Evolutionary conservation across 345 rosid species (phyloP), one percentile per base, ranked within the genome.

Genomic region (Moricandia arvensis): DNA sequence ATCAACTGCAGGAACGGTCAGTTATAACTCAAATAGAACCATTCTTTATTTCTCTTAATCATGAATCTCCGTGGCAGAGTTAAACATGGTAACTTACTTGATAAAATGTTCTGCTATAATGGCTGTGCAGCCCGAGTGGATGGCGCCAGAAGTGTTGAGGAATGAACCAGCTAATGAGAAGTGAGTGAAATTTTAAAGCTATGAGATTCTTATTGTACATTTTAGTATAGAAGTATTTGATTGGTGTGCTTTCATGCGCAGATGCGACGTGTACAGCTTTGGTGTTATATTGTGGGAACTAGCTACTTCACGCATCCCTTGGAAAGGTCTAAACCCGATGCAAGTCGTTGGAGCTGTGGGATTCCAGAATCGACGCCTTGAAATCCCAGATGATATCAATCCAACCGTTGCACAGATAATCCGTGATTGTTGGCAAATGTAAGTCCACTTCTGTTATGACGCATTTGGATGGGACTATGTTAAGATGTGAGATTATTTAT

Each of bases 301-400:
- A 82, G 84, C 86, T 18, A 92, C 99, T 45, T 81, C 85, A 79
- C 49, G 75, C 26, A 68, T 90, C 61, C 99, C 99, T 9, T 95
- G 99, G 99, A 89, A 85, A 81, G 99, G 97, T 41, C 79, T 95
- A 85, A 92, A 92, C 68, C 97, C 99, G n/a, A 92, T 92, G 98
- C 98, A 95, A 76, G 99, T 95, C 33, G 99, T 95, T 74, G 99
- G 99, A 80, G 99, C 99, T 67, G 98, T 95, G 61, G 99, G 98
- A 59, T 95, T 95, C 86, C 98, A 95, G 75, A 85, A 95, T 75
- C 83, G 96, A 49, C 97, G 88, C 24, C 96, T 92, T 12, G 93
- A 89, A 75, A 92, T 95, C 75, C 90, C 99, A 21, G 86, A 79
- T 59, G 84, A 87, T 59, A 79, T 87, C 4, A 87, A 92, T 85